Evolutionary conservation across 805 yeast genomes (phyloP).

Genomic region (Metschnikowia bowlesiae): DNA sequence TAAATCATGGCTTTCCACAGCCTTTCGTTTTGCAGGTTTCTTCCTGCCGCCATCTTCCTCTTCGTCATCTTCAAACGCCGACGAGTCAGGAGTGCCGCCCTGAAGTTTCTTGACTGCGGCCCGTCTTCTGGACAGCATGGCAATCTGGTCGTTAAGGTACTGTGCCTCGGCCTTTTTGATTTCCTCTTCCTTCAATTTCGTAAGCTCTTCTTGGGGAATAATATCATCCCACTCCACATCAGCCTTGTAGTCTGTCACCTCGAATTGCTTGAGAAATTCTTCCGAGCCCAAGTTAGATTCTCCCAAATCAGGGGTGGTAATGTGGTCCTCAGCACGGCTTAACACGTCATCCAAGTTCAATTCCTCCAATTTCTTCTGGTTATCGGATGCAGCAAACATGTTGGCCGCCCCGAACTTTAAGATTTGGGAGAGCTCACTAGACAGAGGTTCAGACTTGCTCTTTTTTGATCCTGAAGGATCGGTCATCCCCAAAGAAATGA

Average conservation of each 20-base stretch:
- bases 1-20: constrained; percentile 44
- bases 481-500: constrained; percentile 91
- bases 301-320: constrained; percentile 92
- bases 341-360: constrained; percentile 93
- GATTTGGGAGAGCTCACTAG: constrained; percentile 86
- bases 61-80: constrained; percentile 41
- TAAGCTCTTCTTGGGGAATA: constrained; percentile 90
- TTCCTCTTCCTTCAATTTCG: constrained; percentile 86
- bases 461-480: constrained; percentile 53
- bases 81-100: constrained; percentile 27
- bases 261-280: constrained; percentile 94
- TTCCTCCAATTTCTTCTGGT: constrained; percentile 92
- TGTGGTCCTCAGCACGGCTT: constrained; percentile 95
- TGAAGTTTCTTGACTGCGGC: constrained; percentile 61
- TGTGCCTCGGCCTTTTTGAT: constrained; percentile 81
- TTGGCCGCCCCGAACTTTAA: constrained; percentile 97
- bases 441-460: constrained; percentile 67
- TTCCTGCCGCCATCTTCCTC: constrained; percentile 26
- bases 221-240: constrained; percentile 99
- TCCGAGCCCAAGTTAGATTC: constrained; percentile 98
- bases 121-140: constrained; percentile 77
- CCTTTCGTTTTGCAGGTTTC: constrained; percentile 28
- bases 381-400: constrained; percentile 94
- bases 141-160: constrained; percentile 82
- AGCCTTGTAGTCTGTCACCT: constrained; percentile 97